These are phyloP conservation scores for Candida railenensis DNA, from an alignment of 805 yeast genomes.

Conservation along the genomic window DNA sequence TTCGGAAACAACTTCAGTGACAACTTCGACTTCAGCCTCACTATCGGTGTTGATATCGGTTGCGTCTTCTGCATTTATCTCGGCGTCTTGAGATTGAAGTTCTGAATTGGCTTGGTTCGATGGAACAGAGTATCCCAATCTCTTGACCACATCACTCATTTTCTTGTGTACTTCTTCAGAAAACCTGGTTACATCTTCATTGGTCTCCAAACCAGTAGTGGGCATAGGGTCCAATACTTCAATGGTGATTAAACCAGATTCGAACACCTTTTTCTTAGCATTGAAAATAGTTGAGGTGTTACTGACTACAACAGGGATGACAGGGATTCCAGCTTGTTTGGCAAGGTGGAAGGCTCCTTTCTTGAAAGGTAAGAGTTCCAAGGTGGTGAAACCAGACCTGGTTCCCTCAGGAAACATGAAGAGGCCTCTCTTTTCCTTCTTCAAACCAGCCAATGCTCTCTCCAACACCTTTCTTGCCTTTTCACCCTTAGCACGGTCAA, in stretches of 20 bases:
- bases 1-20: constrained; percentile 12
- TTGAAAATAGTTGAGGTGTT: constrained; percentile 78
- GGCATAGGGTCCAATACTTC: constrained; percentile 80
- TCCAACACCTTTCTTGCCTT: constrained; percentile 76
- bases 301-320: constrained; percentile 84
- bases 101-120: too few species aligned
- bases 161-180: constrained; percentile 51
- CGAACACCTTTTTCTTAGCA: constrained; percentile 61
- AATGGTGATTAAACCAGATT: constrained; percentile 71
- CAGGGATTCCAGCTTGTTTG: constrained; percentile 84
- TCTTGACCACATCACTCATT: constrained; percentile 49
- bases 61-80: constrained; percentile 4
- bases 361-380: constrained; percentile 82
- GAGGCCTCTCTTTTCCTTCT: constrained; percentile 64
- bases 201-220: constrained; percentile 61
- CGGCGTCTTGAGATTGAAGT: neutral
- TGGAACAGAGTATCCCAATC: constrained; percentile 41
- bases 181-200: constrained; percentile 68
- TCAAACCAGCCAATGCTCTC: constrained; percentile 62
- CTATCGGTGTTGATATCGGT: constrained; percentile 8
- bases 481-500: constrained; percentile 76
- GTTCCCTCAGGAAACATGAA: constrained; percentile 98
- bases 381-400: constrained; percentile 70
- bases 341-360: constrained; percentile 99
- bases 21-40: constrained; percentile 11